Base-by-base conservation (phyloP, 208 protist species). In the Acanthamoeba castellanii region DNA sequence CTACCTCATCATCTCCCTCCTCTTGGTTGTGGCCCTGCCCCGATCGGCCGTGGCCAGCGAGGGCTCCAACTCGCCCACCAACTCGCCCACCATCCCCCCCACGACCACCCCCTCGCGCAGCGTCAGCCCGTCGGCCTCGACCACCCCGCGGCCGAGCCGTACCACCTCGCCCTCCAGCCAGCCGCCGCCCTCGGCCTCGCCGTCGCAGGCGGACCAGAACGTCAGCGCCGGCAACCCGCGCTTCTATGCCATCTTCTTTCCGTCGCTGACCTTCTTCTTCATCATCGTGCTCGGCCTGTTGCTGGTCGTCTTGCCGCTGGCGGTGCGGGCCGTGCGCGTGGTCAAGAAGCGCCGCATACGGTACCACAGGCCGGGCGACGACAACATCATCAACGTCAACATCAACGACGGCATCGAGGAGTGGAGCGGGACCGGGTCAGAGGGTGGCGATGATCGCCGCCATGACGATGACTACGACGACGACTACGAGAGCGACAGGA, bases 211-310 rank as follows among this genome's bases (percentile, higher is more conserved):
- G 4, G 18, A 37, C 13, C 3, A 37, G 14, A 47, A 47, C 42
- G 66, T 72, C n/a, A 37, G n/a, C 66, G 66, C 66, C 27, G 66
- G 30, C n/a, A 72, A 37, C 66, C 66, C 66, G 66, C 66, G 66
- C 66, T 72, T 72, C 66, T 72, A 72, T 27, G 66, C 66, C 66
- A 72, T 72, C 30, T 72, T 72, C 66, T 72, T 72, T 30, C 66
- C 66, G 13, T 8, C 66, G 66, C n/a, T 72, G n/a, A 37, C 30
- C 66, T 72, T 72, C 66, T 72, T 72, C n/a, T 18, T 72, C n/a
- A 30, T 72, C n/a, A 72, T 37, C 66, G 59, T 66, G 59, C 66
- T 72, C 66, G 25, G 25, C 25, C 7, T 72, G n/a, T 18, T 72
- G n/a, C 7, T 72, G 27, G n/a, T 72, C n/a, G 66, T 72, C 66